phyloP scores from a whole-genome alignment of 495 filamentous ascomycete species.

The Cudoniella acicularis region DNA sequence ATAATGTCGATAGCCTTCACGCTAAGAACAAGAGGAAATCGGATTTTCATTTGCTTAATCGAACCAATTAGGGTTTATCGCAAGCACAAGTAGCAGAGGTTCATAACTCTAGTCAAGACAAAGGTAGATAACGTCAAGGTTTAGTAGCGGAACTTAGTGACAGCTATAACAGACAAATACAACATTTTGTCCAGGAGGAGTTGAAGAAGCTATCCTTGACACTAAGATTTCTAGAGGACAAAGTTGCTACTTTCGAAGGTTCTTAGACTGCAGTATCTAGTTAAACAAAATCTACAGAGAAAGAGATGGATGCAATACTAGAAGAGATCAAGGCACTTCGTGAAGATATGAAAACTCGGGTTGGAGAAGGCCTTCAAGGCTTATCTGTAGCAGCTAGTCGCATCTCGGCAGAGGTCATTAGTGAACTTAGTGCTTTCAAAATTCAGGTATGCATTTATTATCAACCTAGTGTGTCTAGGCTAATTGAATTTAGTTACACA shows the following conservation, averaged over 20 bases:
- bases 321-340: constrained; percentile 88
- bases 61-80: constrained; percentile 71
- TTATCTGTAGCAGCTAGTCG: constrained; percentile 80
- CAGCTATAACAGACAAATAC: constrained; percentile 61
- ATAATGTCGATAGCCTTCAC: constrained; percentile 77
- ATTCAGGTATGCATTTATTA: constrained; percentile 47
- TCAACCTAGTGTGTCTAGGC: constrained; percentile 2
- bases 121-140: constrained; percentile 63
- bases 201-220: constrained; percentile 62
- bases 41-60: constrained; percentile 74
- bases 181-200: constrained; percentile 67
- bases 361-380: constrained; percentile 80
- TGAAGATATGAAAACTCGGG: constrained; percentile 78
- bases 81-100: constrained; percentile 67
- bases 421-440: constrained; percentile 78
- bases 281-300: constrained; percentile 66
- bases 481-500: constrained; percentile 55
- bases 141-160: constrained; percentile 69
- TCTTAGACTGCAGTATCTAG: constrained; percentile 62
- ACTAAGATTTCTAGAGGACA: constrained; percentile 63
- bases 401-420: constrained; percentile 88
- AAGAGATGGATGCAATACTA: constrained; percentile 85
- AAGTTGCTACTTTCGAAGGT: constrained; percentile 60
- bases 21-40: constrained; percentile 79
- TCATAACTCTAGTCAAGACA: constrained; percentile 69